Base-by-base conservation (phyloP, 495 filamentous ascomycete genomes). In the Podospora bellae-mahoneyi region DNA sequence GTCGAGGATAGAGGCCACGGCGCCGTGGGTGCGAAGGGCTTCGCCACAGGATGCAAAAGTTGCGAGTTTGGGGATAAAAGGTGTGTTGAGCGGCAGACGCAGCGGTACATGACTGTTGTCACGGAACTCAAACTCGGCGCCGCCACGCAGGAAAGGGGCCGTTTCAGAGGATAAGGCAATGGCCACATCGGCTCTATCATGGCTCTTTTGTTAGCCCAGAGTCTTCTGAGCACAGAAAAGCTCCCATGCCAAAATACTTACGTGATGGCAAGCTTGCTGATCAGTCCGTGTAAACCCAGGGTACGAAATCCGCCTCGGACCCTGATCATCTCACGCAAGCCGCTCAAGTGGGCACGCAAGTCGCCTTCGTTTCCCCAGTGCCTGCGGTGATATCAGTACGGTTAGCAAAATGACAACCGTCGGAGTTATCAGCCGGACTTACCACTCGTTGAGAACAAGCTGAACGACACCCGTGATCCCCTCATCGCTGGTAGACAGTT, bases 211-310 rank as follows among this genome's bases (percentile, higher is more conserved):
- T 44, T 23, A 64, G 56, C 16, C 15, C 18, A 4, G 20, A 30
- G 15, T 5, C 2, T 61, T 10, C 19, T 7, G 18, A 15, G 56
- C 20, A 60, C 28, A 28, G 27, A 19, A 13, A 23, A 26, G 59
- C 44, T 23, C 59, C 19, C 1, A 61, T 32, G 20, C n/a, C 23
- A 28, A 6, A n/a, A 15, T 39, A 65, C 77, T 71, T 60, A 79
- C 78, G 75, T 74, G 60, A 80, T 72, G 3, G 77, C 75, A n/a
- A 76, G 69, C 56, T 80, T 80, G 70, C 71, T 74, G n/a, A 80
- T 68, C 56, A 79, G 61, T 0, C 78, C 78, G 39, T 78, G 71
- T 39, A 79, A 66, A 2, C 78, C 78, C 3, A 80, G 72, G 0
- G 72, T 74, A 15, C 73, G 75, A 59, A 79, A 76, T 2, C 78